Base-by-base conservation (phyloP, 495 filamentous ascomycete genomes). In the Penicillium diatomitis region DNA sequence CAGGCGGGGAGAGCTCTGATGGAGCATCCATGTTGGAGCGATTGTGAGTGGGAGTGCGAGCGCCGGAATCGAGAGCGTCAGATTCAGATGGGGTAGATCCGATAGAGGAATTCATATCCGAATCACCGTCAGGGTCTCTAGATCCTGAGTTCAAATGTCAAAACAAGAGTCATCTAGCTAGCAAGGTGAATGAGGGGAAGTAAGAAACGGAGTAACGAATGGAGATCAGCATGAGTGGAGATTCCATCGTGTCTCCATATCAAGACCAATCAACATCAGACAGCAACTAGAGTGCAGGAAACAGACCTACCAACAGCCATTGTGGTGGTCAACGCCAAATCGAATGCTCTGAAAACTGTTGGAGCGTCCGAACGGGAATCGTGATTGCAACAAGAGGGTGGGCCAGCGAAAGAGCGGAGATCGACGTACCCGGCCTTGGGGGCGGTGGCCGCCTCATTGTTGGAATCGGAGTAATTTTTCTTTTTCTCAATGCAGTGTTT, bases 61-160 rank as follows among this genome's bases (percentile, higher is more conserved):
- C 40, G 52, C 62, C 71, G 11, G 58, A 43, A 11, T 50, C 63
- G 45, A 51, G 60, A 38, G 52, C 62, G 47, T 71, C 61, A 37
- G 59, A 64, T 4, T 55, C 53, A 33, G 58, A 54, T 38, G 69
- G 64, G 50, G 61, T 57, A 35, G 70, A 70, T 37, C 70, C 71
- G 8, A 64, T 64, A 9, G 75, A 79, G 12, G 76, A 77, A 31
- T 72, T 69, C 79, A 83, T 83, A 50, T 72, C 70, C 39, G 73
- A 77, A 61, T 82, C 78, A 8, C 77, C 76, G 64, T 80, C 78
- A 47, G 54, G 62, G 51, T 81, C 76, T 69, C 46, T 49, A 4
- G 54, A 47, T 10, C 60, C 60, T 59, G 27, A 11, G 36, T 41
- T 7, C 9, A 27, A 40, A 35, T 6, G 49, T 53, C 42, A 51